A percentile compares a stretch with the other conserved stretches of the same genome.
These are phyloP conservation scores for Kalaharituber pfeilii DNA, from an alignment of 2,329 filamentous ascomycete genomes.

Conservation along the genomic window DNA sequence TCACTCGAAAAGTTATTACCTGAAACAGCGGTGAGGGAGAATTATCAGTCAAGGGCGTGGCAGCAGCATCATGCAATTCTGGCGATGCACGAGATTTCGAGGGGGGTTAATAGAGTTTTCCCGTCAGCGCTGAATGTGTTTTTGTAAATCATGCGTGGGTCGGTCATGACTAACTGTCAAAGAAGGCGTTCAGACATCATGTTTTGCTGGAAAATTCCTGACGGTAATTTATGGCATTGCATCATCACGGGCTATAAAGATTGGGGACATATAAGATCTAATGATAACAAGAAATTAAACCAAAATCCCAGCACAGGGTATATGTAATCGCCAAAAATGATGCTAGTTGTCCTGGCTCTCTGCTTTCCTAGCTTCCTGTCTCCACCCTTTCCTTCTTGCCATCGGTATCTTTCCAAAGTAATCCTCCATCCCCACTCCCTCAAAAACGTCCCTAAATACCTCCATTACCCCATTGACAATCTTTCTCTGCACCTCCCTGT, in stretches of 20 bases:
- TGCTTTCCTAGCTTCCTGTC: neutral
- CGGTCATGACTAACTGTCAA: no score
- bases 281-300: no score
- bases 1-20: neutral
- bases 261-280: no score
- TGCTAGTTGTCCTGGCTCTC: no score
- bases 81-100: neutral
- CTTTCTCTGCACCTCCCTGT: constrained; percentile 6
- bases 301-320: no score
- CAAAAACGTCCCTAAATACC: constrained; percentile 2
- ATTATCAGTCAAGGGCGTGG: neutral
- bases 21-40: neutral
- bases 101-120: neutral
- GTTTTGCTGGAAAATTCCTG: no score
- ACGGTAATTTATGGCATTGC: no score
- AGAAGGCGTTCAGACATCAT: no score
- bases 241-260: no score
- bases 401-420: constrained; percentile 7
- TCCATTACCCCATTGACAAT: constrained; percentile 3
- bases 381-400: constrained; percentile 8
- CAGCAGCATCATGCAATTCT: constrained; percentile 1
- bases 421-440: constrained; percentile 3
- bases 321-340: no score
- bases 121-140: neutral
- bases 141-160: no score